Conservation (phyloP, 108 stramenopile species). For the Cyclotella sp. region DNA sequence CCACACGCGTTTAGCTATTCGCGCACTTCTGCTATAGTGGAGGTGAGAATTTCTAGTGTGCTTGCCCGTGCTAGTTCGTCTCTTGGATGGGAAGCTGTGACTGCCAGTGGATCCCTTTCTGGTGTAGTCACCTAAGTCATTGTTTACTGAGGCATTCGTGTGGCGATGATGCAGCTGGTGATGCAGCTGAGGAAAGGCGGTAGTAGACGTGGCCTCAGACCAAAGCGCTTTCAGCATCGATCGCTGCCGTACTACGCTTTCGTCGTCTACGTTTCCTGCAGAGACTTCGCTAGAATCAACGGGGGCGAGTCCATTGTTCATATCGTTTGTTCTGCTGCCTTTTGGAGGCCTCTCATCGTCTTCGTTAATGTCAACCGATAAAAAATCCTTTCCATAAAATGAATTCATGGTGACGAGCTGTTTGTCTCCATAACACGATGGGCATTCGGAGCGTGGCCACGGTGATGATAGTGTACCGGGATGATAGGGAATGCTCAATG, state of each 20-base stretch:
- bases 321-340: not conserved
- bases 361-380: constrained; percentile 16
- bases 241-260: constrained; percentile 8
- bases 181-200: constrained; percentile 30
- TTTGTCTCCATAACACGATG: too few species aligned
- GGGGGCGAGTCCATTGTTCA: not conserved
- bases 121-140: not conserved
- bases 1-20: constrained; percentile 43
- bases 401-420: constrained; percentile 11
- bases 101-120: not conserved
- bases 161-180: constrained; percentile 31
- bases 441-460: too few species aligned
- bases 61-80: not conserved
- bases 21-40: constrained; percentile 10
- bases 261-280: not conserved
- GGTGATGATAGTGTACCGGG: too few species aligned
- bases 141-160: not conserved
- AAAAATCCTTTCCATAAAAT: constrained; percentile 2
- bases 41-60: not conserved
- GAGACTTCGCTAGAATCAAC: not conserved
- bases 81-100: not conserved
- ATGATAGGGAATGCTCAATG: too few species aligned
- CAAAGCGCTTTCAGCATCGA: constrained; percentile 35
- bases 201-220: constrained; percentile 50
- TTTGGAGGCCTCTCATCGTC: not conserved